phyloP scores from a whole-genome alignment of 2,329 filamentous ascomycete species.

The Colletotrichum sublineola region DNA sequence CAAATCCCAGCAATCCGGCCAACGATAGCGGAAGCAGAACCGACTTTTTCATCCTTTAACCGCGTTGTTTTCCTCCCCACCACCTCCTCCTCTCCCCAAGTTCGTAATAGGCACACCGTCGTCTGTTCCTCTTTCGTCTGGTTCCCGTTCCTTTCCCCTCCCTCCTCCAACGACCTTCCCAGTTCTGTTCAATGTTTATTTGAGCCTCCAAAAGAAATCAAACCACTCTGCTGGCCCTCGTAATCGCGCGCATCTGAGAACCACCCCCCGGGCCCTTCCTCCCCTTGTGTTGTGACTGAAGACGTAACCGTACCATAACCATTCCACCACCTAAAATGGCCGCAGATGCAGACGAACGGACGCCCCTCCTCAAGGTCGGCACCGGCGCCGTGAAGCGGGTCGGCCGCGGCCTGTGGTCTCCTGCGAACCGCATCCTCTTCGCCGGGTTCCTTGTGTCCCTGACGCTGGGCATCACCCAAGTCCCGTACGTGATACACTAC shows the following conservation, averaged over 20 bases:
- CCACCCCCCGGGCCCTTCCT: neutral
- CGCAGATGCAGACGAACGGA: conserved; percentile 36
- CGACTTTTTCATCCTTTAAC: conserved; percentile 11
- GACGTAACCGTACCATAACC: neutral
- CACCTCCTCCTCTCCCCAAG: neutral
- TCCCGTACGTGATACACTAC: conserved; percentile 56
- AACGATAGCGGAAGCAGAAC: conserved; percentile 1
- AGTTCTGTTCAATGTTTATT: conserved; percentile 28
- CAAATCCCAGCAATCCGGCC: conserved; percentile 14
- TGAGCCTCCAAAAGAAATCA: conserved; percentile 17
- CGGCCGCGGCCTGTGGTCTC: conserved; percentile 37
- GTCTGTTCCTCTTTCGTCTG: neutral
- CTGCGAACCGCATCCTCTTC: conserved; percentile 63
- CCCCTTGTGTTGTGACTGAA: conserved; percentile 18
- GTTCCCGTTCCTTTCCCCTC: neutral
- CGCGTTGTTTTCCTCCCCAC: neutral
- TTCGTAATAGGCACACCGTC: neutral
- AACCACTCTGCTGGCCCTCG: conserved; percentile 3
- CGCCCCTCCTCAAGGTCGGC: conserved; percentile 38
- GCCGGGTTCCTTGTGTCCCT: conserved; percentile 71
- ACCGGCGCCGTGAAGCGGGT: conserved; percentile 41
- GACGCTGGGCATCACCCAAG: conserved; percentile 63
- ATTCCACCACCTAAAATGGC: conserved; percentile 26
- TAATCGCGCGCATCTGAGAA: neutral
- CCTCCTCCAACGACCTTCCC: conserved; percentile 16